These are phyloP conservation scores for Trypanosoma scelopori DNA, from an alignment of 208 protist genomes.

Conservation along the genomic window DNA sequence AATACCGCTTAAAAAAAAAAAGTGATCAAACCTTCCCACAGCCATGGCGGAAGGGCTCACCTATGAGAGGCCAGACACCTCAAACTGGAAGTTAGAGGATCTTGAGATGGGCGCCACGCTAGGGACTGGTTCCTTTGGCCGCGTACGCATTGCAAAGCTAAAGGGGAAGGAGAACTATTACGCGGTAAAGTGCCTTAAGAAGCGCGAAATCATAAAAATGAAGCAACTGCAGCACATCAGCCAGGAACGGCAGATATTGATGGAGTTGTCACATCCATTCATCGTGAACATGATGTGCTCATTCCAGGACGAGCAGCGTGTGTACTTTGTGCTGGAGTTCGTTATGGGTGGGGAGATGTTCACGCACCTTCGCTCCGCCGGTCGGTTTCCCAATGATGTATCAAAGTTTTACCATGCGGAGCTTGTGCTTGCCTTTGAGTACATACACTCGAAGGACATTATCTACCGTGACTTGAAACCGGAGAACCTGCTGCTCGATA, in stretches of 20 bases:
- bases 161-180: slow-evolving; percentile 85
- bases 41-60: slow-evolving; percentile 25
- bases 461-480: slow-evolving; percentile 89
- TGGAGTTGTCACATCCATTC: slow-evolving; percentile 91
- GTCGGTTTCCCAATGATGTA: slow-evolving; percentile 84
- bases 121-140: slow-evolving; percentile 92
- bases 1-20: slow-evolving; percentile 1
- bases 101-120: slow-evolving; percentile 87
- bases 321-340: slow-evolving; percentile 94
- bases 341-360: slow-evolving; percentile 92
- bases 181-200: slow-evolving; percentile 91
- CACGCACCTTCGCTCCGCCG: slow-evolving; percentile 81
- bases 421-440: slow-evolving; percentile 89
- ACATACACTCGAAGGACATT: slow-evolving; percentile 89
- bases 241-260: slow-evolving; percentile 91
- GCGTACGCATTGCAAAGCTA: slow-evolving; percentile 86
- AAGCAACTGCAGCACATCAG: slow-evolving; percentile 86
- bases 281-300: slow-evolving; percentile 94
- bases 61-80: slow-evolving; percentile 73
- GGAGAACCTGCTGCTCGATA: slow-evolving; percentile 80
- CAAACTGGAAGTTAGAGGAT: slow-evolving; percentile 77
- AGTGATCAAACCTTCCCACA: background rate
- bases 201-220: slow-evolving; percentile 88
- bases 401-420: slow-evolving; percentile 93
- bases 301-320: slow-evolving; percentile 92